Conservation (phyloP, 345 rosid species). For the Firmiana major region DNA sequence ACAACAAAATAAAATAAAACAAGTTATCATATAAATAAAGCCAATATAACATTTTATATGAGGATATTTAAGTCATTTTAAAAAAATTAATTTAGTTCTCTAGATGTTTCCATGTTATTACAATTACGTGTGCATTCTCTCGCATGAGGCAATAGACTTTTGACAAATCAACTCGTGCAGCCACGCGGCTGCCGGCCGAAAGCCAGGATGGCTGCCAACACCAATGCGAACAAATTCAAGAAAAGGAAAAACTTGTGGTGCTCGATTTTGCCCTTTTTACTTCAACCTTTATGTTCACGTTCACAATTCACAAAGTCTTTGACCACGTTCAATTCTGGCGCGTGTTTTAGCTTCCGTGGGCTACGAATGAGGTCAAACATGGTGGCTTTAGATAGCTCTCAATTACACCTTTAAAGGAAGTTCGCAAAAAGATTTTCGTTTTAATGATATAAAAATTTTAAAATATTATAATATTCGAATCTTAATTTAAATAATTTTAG, state of each 20-base stretch:
- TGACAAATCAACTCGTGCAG: neutral
- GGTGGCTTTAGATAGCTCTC: neutral
- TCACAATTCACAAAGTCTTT: neutral
- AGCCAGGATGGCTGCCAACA: neutral
- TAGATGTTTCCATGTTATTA: neutral
- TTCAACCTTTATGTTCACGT: neutral
- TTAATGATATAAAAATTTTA: too few relatives aligned
- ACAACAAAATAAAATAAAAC: too few relatives aligned
- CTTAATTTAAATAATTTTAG: too few relatives aligned
- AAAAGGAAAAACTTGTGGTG: slow-evolving; percentile 4
- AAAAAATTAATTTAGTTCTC: neutral
- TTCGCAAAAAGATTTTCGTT: too few relatives aligned
- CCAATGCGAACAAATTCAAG: neutral
- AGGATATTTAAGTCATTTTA: neutral
- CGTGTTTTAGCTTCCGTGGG: neutral
- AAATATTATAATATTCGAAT: too few relatives aligned
- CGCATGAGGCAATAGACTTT: neutral
- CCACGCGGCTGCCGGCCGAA: neutral
- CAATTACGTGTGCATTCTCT: neutral
- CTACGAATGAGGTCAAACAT: neutral
- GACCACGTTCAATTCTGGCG: neutral
- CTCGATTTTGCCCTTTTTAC: neutral
- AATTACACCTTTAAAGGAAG: too few relatives aligned
- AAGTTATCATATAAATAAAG: too few relatives aligned
- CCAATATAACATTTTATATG: too few relatives aligned